Percentiles rank a stretch among this genome's conserved stretches.
These are phyloP conservation scores for Paraglomus occultum DNA, from an alignment of 192 early-diverging fungal species.

Conservation along the genomic window DNA sequence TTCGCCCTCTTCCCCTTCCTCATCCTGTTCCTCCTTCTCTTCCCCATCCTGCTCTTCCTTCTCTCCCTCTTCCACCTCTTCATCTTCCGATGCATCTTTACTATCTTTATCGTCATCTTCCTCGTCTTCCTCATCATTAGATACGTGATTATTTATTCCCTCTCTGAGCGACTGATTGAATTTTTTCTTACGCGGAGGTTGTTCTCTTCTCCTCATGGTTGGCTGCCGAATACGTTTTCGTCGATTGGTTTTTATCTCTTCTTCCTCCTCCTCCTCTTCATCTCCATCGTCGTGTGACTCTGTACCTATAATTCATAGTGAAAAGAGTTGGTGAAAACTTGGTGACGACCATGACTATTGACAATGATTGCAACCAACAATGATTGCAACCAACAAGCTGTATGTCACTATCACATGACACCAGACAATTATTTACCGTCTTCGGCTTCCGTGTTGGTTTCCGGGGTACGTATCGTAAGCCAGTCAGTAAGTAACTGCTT, in stretches of 20 bases:
- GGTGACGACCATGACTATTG: too few relatives aligned
- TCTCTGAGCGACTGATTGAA: neutral
- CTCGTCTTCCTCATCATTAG: neutral
- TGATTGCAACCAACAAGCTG: too few relatives aligned
- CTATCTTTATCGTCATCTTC: neutral
- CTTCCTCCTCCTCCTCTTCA: neutral
- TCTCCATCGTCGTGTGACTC: neutral
- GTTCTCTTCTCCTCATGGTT: neutral
- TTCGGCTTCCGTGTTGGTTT: too few relatives aligned
- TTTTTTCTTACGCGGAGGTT: neutral
- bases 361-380: too few relatives aligned
- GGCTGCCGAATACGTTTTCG: neutral
- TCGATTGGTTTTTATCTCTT: neutral
- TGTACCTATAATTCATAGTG: too few relatives aligned
- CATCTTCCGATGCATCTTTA: neutral
- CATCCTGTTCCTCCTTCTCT: neutral
- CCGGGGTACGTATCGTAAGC: too few relatives aligned
- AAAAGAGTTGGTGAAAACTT: too few relatives aligned
- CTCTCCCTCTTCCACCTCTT: neutral
- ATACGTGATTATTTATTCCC: neutral
- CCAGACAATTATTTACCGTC: too few relatives aligned
- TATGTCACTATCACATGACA: too few relatives aligned
- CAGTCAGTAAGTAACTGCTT: too few relatives aligned
- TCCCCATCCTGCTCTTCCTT: neutral
- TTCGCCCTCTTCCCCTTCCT: neutral